These are phyloP conservation scores for Rhodotorula kratochvilovae DNA, from an alignment of 768 basidiomycete genomes.

Conservation along the genomic window DNA sequence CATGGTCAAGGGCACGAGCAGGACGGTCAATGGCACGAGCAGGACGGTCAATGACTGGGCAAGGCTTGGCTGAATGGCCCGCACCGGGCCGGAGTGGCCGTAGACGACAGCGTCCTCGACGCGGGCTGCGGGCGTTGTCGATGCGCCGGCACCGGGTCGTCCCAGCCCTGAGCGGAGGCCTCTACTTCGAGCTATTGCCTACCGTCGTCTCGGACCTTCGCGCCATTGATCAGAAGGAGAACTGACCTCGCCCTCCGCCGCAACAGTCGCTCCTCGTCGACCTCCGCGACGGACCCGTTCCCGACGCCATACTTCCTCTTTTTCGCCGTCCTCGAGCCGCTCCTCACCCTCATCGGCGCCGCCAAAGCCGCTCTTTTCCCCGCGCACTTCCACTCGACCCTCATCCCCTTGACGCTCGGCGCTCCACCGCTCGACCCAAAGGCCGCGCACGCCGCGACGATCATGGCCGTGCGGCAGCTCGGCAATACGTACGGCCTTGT, in stretches of 20 bases:
- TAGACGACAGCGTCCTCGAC: too few relatives aligned
- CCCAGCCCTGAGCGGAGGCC: too few relatives aligned
- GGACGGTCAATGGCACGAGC: too few relatives aligned
- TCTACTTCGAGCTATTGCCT: too few relatives aligned
- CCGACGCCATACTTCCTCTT: constrained; percentile 19
- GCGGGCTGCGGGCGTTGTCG: too few relatives aligned
- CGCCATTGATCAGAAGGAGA: too few relatives aligned
- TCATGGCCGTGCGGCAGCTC: constrained; percentile 15
- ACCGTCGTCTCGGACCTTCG: too few relatives aligned
- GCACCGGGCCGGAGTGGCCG: too few relatives aligned
- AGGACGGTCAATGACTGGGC: too few relatives aligned
- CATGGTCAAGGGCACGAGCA: too few relatives aligned
- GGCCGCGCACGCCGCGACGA: background rate
- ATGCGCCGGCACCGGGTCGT: too few relatives aligned
- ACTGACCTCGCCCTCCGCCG: background rate
- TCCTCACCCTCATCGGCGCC: constrained; percentile 15
- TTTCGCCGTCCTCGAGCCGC: constrained; percentile 18
- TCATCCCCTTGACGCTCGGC: background rate
- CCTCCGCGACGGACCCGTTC: background rate
- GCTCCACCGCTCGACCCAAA: background rate
- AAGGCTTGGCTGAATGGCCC: too few relatives aligned
- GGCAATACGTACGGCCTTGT: constrained; percentile 28
- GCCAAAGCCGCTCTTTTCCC: constrained; percentile 1
- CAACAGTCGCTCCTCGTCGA: background rate
- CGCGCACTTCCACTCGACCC: background rate